Evolutionary conservation across 805 yeast species (phyloP), one percentile per base, ranked within the genome.

Genomic region (Monosporozyma siamensis): DNA sequence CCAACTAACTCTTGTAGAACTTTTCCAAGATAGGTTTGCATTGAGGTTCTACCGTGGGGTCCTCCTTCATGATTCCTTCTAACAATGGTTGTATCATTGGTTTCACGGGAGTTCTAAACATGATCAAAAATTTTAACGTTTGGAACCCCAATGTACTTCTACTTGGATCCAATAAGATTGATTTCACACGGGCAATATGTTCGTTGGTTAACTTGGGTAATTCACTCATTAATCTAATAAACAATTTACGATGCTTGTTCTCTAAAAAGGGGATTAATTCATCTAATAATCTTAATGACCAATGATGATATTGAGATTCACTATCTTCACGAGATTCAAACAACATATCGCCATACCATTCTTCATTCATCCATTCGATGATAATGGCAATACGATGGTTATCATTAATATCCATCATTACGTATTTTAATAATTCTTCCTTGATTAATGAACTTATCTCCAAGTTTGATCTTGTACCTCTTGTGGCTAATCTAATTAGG

Each of bases 301-400:
- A 87, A 44, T 70, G 68, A 44, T 73, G 61, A 60, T 92, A 92
- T 3, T 11, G 47, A 44, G 9, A 45, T 43, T 46, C 44, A 12
- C 46, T 44, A 6, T 46, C 44, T 17, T 44, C 42, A 4, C 58
- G 54, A 9, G 55, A 36, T 2, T 37, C 34, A 17, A 36, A 22
- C 12, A 51, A 15, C 12, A 52, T 65, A 54, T 80, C 84, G 39
- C 76, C 68, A 64, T 77, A 80, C 94, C 96, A 92, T 61, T 92
- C 98, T 63, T 92, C 98, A 54, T 83, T 89, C 43, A 92, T 66
- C 99, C 99, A 92, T 48, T 83, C 88, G 30, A 90, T 78, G 15
- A 87, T 78, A 27, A 81, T 64, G 45, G 85, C 94, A 10, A 89
- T 71, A 27, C 90, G 68, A 20, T 25, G 21, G 6, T 37, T 27